Conservation (phyloP, 768 basidiomycete species). For the Tulasnella sp. region DNA sequence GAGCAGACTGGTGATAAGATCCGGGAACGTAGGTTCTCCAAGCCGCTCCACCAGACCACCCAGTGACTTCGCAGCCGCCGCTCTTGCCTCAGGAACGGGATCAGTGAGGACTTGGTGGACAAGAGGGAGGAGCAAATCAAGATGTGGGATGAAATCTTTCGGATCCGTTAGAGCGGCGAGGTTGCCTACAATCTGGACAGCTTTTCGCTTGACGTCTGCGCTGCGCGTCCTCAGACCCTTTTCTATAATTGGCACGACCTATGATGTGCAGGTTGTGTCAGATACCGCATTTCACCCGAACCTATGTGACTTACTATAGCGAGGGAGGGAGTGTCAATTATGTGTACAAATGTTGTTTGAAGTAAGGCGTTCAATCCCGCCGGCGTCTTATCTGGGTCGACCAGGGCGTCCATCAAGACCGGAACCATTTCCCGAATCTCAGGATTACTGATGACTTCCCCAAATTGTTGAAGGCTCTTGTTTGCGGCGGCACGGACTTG, state of each 20-base stretch:
- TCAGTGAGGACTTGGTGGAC: slow-evolving; percentile 90
- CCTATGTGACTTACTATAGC: slow-evolving; percentile 65
- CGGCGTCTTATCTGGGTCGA: slow-evolving; percentile 86
- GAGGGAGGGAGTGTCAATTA: slow-evolving; percentile 92
- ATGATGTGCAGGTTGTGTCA: not conserved
- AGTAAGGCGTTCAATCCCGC: slow-evolving; percentile 75
- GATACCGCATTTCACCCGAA: not conserved
- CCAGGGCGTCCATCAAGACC: slow-evolving; percentile 83
- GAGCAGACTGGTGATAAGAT: slow-evolving; percentile 81
- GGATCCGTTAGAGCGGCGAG: slow-evolving; percentile 80
- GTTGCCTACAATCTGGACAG: slow-evolving; percentile 96
- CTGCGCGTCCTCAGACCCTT: slow-evolving; percentile 84
- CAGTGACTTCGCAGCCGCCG: slow-evolving; percentile 91
- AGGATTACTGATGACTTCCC: slow-evolving; percentile 95
- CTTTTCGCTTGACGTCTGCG: slow-evolving; percentile 90
- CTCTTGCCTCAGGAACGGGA: slow-evolving; percentile 94
- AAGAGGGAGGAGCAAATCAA: slow-evolving; percentile 77
- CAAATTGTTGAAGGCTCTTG: slow-evolving; percentile 92
- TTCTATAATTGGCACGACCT: slow-evolving; percentile 93
- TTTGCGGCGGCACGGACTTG: slow-evolving; percentile 91
- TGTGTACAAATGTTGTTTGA: slow-evolving; percentile 94
- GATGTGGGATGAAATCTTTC: slow-evolving; percentile 89
- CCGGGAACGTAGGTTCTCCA: slow-evolving; percentile 90
- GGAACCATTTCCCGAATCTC: slow-evolving; percentile 89
- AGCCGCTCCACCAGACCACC: slow-evolving; percentile 94